Conservation (phyloP, 805 yeast species). For the Aciculoconidium aculeatum region DNA sequence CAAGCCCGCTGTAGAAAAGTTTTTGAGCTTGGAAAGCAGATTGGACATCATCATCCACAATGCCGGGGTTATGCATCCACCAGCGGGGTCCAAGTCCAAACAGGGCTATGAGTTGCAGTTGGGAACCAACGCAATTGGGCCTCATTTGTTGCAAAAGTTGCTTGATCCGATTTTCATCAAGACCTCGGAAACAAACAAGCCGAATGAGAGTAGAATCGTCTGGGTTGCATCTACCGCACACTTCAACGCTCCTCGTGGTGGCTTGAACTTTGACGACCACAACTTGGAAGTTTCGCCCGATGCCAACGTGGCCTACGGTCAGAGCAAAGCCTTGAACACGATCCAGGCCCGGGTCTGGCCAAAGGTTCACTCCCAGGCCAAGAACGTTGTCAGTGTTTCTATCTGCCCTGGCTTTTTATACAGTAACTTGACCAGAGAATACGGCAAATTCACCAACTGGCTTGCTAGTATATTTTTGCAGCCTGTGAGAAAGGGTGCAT, state of each 20-base stretch:
- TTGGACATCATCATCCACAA: constrained; percentile 19
- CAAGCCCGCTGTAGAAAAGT: constrained; percentile 23
- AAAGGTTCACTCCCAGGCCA: constrained; percentile 19
- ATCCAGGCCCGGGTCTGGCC: constrained; percentile 33
- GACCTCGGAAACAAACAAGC: constrained; percentile 20
- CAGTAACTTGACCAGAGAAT: constrained; percentile 28
- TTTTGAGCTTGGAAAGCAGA: constrained; percentile 7
- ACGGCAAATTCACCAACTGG: constrained; percentile 7
- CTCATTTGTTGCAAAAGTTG: constrained; percentile 37
- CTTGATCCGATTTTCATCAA: constrained; percentile 31
- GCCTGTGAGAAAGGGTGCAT: constrained; percentile 34
- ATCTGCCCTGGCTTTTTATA: constrained; percentile 38
- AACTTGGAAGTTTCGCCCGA: constrained; percentile 11
- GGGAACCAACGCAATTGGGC: constrained; percentile 44
- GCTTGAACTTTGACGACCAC: constrained; percentile 30
- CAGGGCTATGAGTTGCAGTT: constrained; percentile 44
- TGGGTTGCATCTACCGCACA: constrained; percentile 42
- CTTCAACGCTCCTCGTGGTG: constrained; percentile 19
- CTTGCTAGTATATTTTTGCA: constrained; percentile 9
- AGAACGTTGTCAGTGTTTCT: constrained; percentile 25
- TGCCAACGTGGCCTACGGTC: constrained; percentile 27
- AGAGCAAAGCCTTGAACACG: constrained; percentile 38
- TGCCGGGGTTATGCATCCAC: constrained; percentile 34
- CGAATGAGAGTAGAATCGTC: constrained; percentile 31
- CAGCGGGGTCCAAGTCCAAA: constrained; percentile 26